Base-by-base conservation (phyloP, 164 flowering plant genomes). In the Macadamia tetraphylla region DNA sequence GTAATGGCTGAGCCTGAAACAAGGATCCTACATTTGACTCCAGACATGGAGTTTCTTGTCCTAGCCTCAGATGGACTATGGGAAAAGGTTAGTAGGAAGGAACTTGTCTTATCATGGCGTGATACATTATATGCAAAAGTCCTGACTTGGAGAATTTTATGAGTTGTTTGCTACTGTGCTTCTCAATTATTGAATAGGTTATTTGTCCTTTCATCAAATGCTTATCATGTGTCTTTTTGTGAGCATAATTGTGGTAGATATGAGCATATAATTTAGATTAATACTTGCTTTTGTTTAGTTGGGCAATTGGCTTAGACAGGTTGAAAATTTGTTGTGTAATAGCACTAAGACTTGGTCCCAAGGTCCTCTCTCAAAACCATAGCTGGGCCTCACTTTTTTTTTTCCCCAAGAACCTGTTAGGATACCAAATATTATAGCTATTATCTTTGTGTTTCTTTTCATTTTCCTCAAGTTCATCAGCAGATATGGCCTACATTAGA, bases 21-120 rank as follows among this genome's bases (percentile, higher is more conserved):
- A 14, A 85, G 67, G 72, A 71, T 80, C 62, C 40, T 94, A 58
- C 44, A 51, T 51, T 65, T 88, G 71, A 80, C 81, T 32, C 71
- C 80, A 9, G 97, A 91, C 58, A 83, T 84, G 88, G 84, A 89
- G 62, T 88, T 86, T 72, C 87, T 94, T 40, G 75, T 94, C 42
- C 75, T 91, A 66, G 98, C 94, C 61, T 84, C 97, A 55, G 96
- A 94, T 83, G 98, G 97, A 60, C 81, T 94, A 30, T 90, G 97
- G 96, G 95, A 86, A n/a, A 73, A 86, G 95, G 97, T 91, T 64
- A 80, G 81, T 52, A 51, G 32, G 29, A 35, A 60, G 2, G 5
- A 52, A 29, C 0, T 9, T 8, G 51, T 46, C 58, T 51, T n/a
- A 29, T 29, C 23, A 9, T 46, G 9, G 51, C 1, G 51, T 8